phyloP scores from a whole-genome alignment of 805 yeast species.

The Lachancea cidri region DNA sequence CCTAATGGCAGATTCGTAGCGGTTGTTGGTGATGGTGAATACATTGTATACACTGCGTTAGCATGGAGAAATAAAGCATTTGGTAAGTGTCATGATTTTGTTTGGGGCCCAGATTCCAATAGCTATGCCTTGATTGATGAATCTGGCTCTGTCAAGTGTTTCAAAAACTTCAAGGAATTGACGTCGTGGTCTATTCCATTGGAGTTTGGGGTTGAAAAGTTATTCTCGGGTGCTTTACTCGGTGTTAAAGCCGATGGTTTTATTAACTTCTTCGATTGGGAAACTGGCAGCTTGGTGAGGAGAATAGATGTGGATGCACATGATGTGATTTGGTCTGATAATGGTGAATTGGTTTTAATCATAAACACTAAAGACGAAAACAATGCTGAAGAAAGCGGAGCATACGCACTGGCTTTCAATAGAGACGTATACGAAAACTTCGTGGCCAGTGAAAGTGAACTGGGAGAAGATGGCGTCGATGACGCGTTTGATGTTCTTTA shows the following conservation, averaged over 20 bases:
- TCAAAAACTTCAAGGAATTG: slow-evolving; percentile 80
- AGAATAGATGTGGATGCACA: slow-evolving; percentile 81
- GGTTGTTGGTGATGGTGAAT: slow-evolving; percentile 97
- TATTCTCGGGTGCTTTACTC: slow-evolving; percentile 84
- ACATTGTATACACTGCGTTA: slow-evolving; percentile 88
- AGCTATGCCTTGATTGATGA: slow-evolving; percentile 79
- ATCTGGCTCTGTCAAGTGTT: slow-evolving; percentile 58
- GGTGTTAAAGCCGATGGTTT: slow-evolving; percentile 83
- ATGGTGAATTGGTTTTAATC: slow-evolving; percentile 82
- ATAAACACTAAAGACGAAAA: slow-evolving; percentile 46
- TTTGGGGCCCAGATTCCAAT: slow-evolving; percentile 91
- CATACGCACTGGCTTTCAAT: slow-evolving; percentile 73
- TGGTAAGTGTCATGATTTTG: slow-evolving; percentile 86
- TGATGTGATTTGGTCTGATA: slow-evolving; percentile 87
- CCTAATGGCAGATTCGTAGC: slow-evolving; percentile 97
- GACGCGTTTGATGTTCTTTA: slow-evolving; percentile 77
- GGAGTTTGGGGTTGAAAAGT: slow-evolving; percentile 67
- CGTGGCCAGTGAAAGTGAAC: slow-evolving; percentile 34
- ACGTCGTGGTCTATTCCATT: slow-evolving; percentile 58
- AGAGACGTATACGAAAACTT: slow-evolving; percentile 63
- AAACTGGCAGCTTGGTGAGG: slow-evolving; percentile 73
- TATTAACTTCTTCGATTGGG: slow-evolving; percentile 93
- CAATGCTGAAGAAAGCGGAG: slow-evolving; percentile 38
- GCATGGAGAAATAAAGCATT: slow-evolving; percentile 97
- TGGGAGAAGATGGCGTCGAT: slow-evolving; percentile 84